A percentile compares a stretch with the other conserved stretches of the same genome.
phyloP scores from a whole-genome alignment of 108 stramenopile species.

The Schizochytrium sp. region DNA sequence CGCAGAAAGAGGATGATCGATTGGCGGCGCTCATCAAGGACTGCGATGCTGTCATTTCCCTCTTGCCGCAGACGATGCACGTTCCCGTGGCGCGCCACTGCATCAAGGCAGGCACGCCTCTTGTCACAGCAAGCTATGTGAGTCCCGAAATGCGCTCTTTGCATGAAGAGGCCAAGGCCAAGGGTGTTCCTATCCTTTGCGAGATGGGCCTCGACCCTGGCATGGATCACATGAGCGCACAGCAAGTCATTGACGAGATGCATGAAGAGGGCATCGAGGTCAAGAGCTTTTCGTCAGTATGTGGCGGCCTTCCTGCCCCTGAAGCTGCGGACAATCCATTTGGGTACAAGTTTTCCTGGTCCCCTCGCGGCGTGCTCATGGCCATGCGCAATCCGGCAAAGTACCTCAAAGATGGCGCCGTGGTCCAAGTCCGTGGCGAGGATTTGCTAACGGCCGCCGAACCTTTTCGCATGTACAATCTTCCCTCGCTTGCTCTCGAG shows the following conservation, averaged over 20 bases:
- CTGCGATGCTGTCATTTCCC: conserved; percentile 63
- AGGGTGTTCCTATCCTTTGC: conserved; percentile 64
- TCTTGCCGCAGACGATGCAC: conserved; percentile 75
- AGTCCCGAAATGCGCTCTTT: conserved; percentile 56
- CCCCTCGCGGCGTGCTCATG: conserved; percentile 65
- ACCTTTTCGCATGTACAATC: conserved; percentile 53
- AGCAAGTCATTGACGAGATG: conserved; percentile 67
- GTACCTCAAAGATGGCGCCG: conserved; percentile 41
- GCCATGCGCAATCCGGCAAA: conserved; percentile 61
- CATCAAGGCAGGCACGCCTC: conserved; percentile 42
- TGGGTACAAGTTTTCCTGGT: conserved; percentile 79
- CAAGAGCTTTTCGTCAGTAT: conserved; percentile 60
- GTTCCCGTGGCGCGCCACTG: conserved; percentile 54
- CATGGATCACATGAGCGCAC: conserved; percentile 66
- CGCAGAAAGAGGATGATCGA: background rate
- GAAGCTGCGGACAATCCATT: conserved; percentile 71
- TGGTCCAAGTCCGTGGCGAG: conserved; percentile 33
- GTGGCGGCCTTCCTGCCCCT: conserved; percentile 68
- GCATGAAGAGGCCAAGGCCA: conserved; percentile 34
- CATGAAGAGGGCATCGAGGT: conserved; percentile 53
- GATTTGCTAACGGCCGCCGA: conserved; percentile 43
- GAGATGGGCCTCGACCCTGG: conserved; percentile 82
- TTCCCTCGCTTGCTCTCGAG: conserved; percentile 51
- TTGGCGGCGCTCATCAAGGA: background rate
- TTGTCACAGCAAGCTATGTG: conserved; percentile 74